Conservation (phyloP, 352 stramenopile genomes). For the Phytophthora fragariaefolia region DNA sequence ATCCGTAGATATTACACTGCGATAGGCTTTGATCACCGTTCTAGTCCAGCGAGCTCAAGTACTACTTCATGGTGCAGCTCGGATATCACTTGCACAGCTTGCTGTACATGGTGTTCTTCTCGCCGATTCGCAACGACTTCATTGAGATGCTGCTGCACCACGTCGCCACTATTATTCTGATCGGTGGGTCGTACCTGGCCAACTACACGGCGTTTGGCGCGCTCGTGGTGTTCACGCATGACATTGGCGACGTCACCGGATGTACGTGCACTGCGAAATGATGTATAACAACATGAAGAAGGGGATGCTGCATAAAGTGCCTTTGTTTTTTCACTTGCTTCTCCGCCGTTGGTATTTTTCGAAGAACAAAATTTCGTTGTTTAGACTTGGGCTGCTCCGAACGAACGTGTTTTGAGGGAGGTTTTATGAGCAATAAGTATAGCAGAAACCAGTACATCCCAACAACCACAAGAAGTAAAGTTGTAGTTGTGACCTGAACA, state of each 20-base stretch:
- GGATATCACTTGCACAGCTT: conserved; percentile 65
- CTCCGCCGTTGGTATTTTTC: neutral
- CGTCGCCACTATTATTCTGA: conserved; percentile 61
- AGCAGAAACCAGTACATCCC: conserved; percentile 32
- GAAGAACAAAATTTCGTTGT: neutral
- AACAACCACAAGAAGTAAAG: conserved; percentile 21
- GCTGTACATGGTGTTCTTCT: conserved; percentile 62
- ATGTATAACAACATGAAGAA: neutral
- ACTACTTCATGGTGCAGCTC: conserved; percentile 64
- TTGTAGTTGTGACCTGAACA: neutral
- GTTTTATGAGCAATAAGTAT: conserved; percentile 22
- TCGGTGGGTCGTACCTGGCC: conserved; percentile 48
- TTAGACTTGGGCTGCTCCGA: conserved; percentile 8
- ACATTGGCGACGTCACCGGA: conserved; percentile 59
- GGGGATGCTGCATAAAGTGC: neutral
- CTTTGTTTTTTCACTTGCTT: neutral
- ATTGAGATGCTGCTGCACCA: conserved; percentile 70
- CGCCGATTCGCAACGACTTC: conserved; percentile 64
- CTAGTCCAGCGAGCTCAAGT: conserved; percentile 41
- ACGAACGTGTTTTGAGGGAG: conserved; percentile 10
- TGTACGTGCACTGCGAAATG: conserved; percentile 41
- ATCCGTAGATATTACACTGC: conserved; percentile 19
- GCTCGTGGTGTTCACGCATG: conserved; percentile 60
- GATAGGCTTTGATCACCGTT: conserved; percentile 4
- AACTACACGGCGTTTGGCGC: conserved; percentile 56